Evolutionary conservation across 2,329 filamentous ascomycete species (phyloP).

Genomic region (Botrytis fabae): DNA sequence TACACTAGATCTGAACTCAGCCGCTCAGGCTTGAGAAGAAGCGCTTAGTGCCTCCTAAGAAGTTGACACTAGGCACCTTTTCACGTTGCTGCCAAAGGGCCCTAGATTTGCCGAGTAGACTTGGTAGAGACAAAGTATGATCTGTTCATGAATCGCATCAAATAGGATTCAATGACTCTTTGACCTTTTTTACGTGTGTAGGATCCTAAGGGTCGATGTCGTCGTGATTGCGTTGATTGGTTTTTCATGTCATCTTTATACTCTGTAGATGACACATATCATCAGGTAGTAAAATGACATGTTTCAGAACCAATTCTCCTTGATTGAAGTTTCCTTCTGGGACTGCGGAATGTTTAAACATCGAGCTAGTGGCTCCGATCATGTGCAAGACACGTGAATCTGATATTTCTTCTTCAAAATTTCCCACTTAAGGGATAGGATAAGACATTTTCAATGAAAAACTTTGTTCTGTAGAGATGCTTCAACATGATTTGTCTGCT

Average conservation of each 20-base stretch:
- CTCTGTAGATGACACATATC: background rate
- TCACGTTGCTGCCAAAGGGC: background rate
- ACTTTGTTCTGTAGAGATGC: background rate
- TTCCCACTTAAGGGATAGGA: background rate
- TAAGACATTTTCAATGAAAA: background rate
- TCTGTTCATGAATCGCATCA: constrained; percentile 1
- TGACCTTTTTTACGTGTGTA: background rate
- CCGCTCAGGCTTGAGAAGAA: constrained; percentile 8
- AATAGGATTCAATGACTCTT: background rate
- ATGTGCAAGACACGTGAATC: background rate
- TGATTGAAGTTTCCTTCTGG: background rate
- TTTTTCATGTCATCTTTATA: background rate
- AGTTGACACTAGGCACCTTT: background rate
- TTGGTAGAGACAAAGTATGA: constrained; percentile 1
- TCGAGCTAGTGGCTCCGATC: background rate
- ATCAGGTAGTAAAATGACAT: background rate
- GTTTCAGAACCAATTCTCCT: constrained; percentile 1
- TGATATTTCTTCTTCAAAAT: background rate
- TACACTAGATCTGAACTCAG: background rate
- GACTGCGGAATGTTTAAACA: background rate
- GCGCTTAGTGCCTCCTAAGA: background rate
- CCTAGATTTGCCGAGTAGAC: background rate
- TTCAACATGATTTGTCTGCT: background rate
- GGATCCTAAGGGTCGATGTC: background rate
- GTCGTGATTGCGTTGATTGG: background rate